Evolutionary conservation across 371 early-diverging fungal genomes (phyloP).

Genomic region (Vairimorpha apis): DNA sequence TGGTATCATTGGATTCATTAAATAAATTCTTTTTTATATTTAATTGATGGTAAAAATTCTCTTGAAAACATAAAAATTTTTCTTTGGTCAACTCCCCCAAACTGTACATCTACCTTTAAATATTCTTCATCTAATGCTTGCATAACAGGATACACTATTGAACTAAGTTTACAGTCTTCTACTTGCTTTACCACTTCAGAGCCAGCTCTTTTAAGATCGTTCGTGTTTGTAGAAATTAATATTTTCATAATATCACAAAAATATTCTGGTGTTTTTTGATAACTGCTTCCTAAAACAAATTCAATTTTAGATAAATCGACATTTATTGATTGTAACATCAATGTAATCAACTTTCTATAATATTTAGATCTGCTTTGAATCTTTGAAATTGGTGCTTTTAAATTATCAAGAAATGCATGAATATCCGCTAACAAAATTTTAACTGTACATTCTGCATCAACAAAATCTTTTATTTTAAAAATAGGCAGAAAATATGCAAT

Average conservation of each 20-base stretch:
- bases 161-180: slow-evolving; percentile 80
- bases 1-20: slow-evolving; percentile 99
- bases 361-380: slow-evolving; percentile 79
- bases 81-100: slow-evolving; percentile 98
- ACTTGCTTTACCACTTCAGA: slow-evolving; percentile 98
- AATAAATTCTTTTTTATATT: slow-evolving; percentile 89
- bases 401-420: slow-evolving; percentile 96
- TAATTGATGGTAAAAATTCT: slow-evolving; percentile 84
- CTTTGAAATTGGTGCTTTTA: slow-evolving; percentile 89
- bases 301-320: slow-evolving; percentile 74
- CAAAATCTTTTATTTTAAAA: slow-evolving; percentile 91
- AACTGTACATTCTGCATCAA: slow-evolving; percentile 84
- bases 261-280: slow-evolving; percentile 78
- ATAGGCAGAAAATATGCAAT: slow-evolving; percentile 95
- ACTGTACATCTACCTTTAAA: slow-evolving; percentile 90
- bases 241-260: slow-evolving; percentile 85
- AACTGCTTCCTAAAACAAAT: slow-evolving; percentile 83
- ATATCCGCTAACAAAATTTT: slow-evolving; percentile 89
- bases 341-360: slow-evolving; percentile 83
- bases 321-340: slow-evolving; percentile 76
- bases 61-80: slow-evolving; percentile 97
- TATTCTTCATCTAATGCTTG: slow-evolving; percentile 98
- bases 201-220: slow-evolving; percentile 97
- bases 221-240: slow-evolving; percentile 76
- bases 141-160: slow-evolving; percentile 91